A percentile compares a stretch with the other conserved stretches of the same genome.
Evolutionary conservation across 1,284 basidiomycete genomes (phyloP).

Genomic region (Leccinum laetum): DNA sequence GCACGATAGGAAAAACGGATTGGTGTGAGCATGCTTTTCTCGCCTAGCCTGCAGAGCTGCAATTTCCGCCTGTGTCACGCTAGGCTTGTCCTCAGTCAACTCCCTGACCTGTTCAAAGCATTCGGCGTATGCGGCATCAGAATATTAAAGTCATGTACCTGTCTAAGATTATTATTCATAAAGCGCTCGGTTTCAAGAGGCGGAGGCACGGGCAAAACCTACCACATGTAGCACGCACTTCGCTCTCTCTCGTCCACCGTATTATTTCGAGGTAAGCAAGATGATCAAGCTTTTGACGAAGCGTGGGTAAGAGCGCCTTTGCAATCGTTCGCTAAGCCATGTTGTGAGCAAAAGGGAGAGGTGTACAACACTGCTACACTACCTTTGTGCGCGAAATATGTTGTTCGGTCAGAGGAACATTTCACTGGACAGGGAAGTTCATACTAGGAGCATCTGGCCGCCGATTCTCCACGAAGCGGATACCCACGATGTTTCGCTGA

Average conservation of each 20-base stretch:
- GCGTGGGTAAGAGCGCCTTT: constrained; percentile 63
- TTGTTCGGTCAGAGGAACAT: constrained; percentile 46
- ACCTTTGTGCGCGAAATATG: constrained; percentile 66
- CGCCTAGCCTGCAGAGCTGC: constrained; percentile 48
- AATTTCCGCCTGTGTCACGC: constrained; percentile 47
- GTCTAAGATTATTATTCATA: constrained; percentile 47
- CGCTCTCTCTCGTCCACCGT: constrained; percentile 71
- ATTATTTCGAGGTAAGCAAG: constrained; percentile 62
- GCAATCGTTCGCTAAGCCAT: constrained; percentile 63
- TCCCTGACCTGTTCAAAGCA: constrained; percentile 77
- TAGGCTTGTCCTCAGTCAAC: constrained; percentile 53
- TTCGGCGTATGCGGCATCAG: constrained; percentile 74
- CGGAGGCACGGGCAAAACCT: constrained; percentile 29
- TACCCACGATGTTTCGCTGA: constrained; percentile 56
- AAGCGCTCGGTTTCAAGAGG: constrained; percentile 8
- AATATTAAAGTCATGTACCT: constrained; percentile 94
- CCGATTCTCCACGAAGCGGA: constrained; percentile 66
- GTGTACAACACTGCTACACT: constrained; percentile 13
- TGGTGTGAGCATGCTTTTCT: constrained; percentile 62
- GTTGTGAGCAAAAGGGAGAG: constrained; percentile 10
- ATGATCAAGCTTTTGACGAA: constrained; percentile 72
- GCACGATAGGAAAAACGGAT: constrained; percentile 75
- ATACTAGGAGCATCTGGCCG: constrained; percentile 56
- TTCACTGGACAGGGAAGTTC: constrained; percentile 71
- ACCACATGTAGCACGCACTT: constrained; percentile 85